Conservation (phyloP, 441 rosid genomes). For the Mallotus repandus region DNA sequence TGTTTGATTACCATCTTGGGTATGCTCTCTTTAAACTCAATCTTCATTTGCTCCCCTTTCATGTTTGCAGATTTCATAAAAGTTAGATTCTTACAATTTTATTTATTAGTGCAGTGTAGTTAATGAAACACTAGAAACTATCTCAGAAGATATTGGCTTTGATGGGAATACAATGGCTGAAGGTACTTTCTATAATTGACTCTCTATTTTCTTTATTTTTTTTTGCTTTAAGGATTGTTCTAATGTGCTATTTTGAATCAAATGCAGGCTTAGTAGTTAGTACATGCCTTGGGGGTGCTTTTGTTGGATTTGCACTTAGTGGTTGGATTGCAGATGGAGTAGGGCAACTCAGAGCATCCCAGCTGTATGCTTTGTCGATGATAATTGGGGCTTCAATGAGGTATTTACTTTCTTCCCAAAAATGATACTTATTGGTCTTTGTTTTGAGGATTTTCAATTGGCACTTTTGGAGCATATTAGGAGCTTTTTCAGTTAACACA, state of each 20-base stretch:
- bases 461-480: not conserved
- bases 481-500: not conserved
- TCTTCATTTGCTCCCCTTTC: slow-evolving; percentile 15
- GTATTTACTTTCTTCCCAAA: slow-evolving; percentile 29
- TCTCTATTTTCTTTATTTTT: not conserved
- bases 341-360: slow-evolving; percentile 91
- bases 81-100: slow-evolving; percentile 9
- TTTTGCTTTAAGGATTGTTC: slow-evolving; percentile 3
- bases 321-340: slow-evolving; percentile 91
- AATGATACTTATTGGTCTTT: not conserved
- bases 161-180: slow-evolving; percentile 74
- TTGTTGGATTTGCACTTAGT: slow-evolving; percentile 79
- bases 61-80: slow-evolving; percentile 3
- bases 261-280: slow-evolving; percentile 91
- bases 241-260: slow-evolving; percentile 4
- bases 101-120: slow-evolving; percentile 50
- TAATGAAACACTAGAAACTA: slow-evolving; percentile 81
- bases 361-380: slow-evolving; percentile 88
- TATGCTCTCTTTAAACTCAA: slow-evolving; percentile 24
- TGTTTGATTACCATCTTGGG: slow-evolving; percentile 70
- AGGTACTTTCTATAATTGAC: slow-evolving; percentile 41
- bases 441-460: not conserved
- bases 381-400: slow-evolving; percentile 84
- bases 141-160: slow-evolving; percentile 72
- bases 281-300: slow-evolving; percentile 92